Conservation (phyloP, 139 green algal genomes). For the Chloropicon primus region DNA sequence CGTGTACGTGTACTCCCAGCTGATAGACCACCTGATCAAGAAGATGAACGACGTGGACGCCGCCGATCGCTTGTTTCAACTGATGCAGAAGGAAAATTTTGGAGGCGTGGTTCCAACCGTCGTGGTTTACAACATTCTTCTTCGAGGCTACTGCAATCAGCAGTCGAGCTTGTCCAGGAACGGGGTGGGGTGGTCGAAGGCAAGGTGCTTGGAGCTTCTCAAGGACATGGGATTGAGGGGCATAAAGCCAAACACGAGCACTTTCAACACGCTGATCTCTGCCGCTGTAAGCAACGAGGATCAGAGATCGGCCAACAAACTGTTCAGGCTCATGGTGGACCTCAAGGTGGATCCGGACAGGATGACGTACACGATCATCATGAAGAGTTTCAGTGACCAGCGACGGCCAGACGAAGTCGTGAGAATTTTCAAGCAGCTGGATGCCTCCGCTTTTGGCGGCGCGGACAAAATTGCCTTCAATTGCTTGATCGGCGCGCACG, state of each 20-base stretch:
- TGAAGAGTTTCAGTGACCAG: neutral
- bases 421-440: neutral
- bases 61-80: neutral
- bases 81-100: neutral
- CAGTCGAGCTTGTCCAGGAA: neutral
- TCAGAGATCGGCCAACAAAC: neutral
- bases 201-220: neutral
- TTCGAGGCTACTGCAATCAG: neutral
- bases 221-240: neutral
- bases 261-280: neutral
- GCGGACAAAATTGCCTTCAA: neutral
- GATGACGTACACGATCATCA: neutral
- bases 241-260: neutral
- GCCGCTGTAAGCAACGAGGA: neutral
- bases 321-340: neutral
- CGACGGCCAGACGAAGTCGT: neutral
- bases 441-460: neutral
- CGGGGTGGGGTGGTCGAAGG: neutral
- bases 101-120: neutral
- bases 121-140: neutral
- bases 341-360: neutral
- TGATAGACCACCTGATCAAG: neutral
- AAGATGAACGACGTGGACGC: neutral
- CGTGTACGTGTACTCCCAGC: neutral
- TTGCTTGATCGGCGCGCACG: neutral